Percentiles rank a stretch among this genome's conserved stretches.
These are phyloP conservation scores for Ogataea corticis DNA, from an alignment of 805 yeast genomes.

Conservation along the genomic window DNA sequence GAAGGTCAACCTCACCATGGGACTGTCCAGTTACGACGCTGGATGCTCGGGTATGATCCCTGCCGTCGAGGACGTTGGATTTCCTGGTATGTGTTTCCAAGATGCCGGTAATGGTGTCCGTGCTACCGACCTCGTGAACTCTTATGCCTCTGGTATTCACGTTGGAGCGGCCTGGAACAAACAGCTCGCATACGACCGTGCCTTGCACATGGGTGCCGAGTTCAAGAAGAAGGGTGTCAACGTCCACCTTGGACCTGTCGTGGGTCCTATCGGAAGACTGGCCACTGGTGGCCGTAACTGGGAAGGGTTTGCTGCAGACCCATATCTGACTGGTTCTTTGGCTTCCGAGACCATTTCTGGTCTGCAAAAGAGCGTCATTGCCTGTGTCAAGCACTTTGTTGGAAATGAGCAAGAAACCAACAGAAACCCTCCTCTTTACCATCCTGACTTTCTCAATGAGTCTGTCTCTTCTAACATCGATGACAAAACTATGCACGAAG, in stretches of 20 bases:
- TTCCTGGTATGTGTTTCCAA: slow-evolving; percentile 55
- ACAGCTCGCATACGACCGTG: slow-evolving; percentile 51
- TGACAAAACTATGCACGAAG: slow-evolving; percentile 61
- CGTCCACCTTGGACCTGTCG: slow-evolving; percentile 54
- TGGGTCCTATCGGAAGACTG: slow-evolving; percentile 62
- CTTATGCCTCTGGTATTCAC: slow-evolving; percentile 60
- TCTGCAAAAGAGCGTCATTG: slow-evolving; percentile 58
- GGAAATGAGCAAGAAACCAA: slow-evolving; percentile 66
- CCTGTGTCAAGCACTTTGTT: slow-evolving; percentile 55
- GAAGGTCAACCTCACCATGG: slow-evolving; percentile 63
- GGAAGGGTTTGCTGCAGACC: slow-evolving; percentile 66
- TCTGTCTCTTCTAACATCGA: slow-evolving; percentile 50
- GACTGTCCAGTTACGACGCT: slow-evolving; percentile 24
- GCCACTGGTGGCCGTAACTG: slow-evolving; percentile 67
- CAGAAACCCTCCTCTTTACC: slow-evolving; percentile 41
- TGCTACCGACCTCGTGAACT: slow-evolving; percentile 54
- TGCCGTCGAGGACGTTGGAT: slow-evolving; percentile 59
- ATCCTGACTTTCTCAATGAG: slow-evolving; percentile 49
- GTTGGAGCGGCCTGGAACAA: slow-evolving; percentile 59
- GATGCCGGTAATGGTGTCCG: slow-evolving; percentile 66
- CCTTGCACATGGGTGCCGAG: slow-evolving; percentile 58
- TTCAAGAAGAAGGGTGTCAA: slow-evolving; percentile 55
- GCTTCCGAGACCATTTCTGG: slow-evolving; percentile 56
- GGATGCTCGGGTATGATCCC: slow-evolving; percentile 52
- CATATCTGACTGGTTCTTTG: slow-evolving; percentile 56